Evolutionary conservation across 148 eudicot genomes (phyloP).

Genomic region (Diospyros kaki): DNA sequence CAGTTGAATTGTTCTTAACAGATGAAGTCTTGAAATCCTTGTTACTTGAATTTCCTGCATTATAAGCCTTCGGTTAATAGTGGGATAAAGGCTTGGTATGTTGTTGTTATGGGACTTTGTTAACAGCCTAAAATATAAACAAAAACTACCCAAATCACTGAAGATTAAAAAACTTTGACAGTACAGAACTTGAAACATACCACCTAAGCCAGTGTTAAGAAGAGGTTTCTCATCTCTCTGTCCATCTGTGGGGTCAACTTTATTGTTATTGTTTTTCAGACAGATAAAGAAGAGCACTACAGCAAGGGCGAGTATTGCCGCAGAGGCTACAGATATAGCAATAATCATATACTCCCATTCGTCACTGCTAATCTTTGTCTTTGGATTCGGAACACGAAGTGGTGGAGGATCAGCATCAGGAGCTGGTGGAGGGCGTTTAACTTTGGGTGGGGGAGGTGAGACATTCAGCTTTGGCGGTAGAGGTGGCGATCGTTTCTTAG

Average conservation of each 20-base stretch:
- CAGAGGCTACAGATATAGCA: constrained; percentile 24
- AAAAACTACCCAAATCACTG: background rate
- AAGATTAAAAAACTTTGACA: background rate
- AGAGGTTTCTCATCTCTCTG: constrained; percentile 57
- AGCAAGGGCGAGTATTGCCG: constrained; percentile 26
- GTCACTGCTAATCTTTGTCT: constrained; percentile 7
- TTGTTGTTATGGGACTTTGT: background rate
- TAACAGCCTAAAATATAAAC: constrained; percentile 37
- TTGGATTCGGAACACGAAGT: constrained; percentile 4
- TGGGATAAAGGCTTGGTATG: too few species aligned
- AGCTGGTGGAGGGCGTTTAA: background rate
- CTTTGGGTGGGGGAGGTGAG: constrained; percentile 16
- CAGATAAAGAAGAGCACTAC: constrained; percentile 35
- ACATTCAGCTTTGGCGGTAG: constrained; percentile 16
- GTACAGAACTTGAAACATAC: constrained; percentile 16
- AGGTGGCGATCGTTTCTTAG: constrained; percentile 20
- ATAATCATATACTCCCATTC: constrained; percentile 14
- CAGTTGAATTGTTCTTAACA: background rate
- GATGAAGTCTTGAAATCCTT: constrained; percentile 25
- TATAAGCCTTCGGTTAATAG: constrained; percentile 4
- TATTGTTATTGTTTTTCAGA: constrained; percentile 17
- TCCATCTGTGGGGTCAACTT: constrained; percentile 17
- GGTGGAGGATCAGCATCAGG: background rate
- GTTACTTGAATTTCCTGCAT: constrained; percentile 16
- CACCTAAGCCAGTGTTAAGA: constrained; percentile 32